Evolutionary conservation across 441 rosid species (phyloP).

Genomic region (Populus hybrid): DNA sequence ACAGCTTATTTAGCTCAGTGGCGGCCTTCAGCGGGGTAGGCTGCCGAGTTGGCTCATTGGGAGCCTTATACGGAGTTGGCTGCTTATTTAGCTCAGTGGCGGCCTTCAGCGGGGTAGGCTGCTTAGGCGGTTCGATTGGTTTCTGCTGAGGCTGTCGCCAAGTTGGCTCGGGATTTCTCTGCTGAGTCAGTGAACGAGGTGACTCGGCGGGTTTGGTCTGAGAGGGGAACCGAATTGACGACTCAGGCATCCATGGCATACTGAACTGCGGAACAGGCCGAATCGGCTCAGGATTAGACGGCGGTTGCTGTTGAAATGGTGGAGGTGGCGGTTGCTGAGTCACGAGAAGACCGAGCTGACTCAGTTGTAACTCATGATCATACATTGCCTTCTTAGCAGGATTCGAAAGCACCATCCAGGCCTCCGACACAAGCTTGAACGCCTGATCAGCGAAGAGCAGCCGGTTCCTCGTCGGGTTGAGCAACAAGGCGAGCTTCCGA

Average conservation of each 20-base stretch:
- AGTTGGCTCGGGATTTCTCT: constrained; percentile 19
- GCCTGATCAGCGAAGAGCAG: constrained; percentile 81
- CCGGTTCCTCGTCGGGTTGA: constrained; percentile 57
- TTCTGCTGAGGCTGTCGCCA: constrained; percentile 16
- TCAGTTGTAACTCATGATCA: constrained; percentile 64
- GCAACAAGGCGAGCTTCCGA: constrained; percentile 65
- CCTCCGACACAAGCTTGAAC: constrained; percentile 63
- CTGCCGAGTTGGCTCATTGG: constrained; percentile 16
- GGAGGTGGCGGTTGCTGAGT: constrained; percentile 30
- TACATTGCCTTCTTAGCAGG: constrained; percentile 64
- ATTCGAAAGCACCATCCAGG: constrained; percentile 76
- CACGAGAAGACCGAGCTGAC: constrained; percentile 48
- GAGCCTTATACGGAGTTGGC: neutral
- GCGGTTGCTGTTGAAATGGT: constrained; percentile 3
- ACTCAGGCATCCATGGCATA: constrained; percentile 2
- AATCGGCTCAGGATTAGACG: constrained; percentile 9
- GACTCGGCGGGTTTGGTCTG: constrained; percentile 31
- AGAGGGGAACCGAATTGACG: constrained; percentile 23
- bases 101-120: neutral
- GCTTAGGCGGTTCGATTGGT: neutral
- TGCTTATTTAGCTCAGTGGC: constrained; percentile 8
- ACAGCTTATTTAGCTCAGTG: constrained; percentile 12
- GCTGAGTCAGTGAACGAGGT: constrained; percentile 23
- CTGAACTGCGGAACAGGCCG: constrained; percentile 17
- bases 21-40: neutral